These are phyloP conservation scores for Pseudopyricularia cyperi DNA, from an alignment of 2,329 filamentous ascomycete species.

Conservation along the genomic window DNA sequence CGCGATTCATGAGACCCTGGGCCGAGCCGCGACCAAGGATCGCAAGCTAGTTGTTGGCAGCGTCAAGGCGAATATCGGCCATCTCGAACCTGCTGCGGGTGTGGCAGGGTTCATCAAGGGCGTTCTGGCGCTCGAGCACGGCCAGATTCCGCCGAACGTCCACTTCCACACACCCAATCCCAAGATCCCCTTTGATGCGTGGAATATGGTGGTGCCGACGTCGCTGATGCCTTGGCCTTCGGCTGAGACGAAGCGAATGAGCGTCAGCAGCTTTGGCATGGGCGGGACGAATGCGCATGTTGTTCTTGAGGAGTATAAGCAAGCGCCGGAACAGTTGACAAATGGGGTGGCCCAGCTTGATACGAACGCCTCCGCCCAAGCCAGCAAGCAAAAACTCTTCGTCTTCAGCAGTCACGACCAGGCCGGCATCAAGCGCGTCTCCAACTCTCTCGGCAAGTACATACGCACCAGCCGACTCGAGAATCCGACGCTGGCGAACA, in stretches of 20 bases:
- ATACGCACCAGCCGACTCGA: background rate
- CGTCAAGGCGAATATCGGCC: slow-evolving; percentile 28
- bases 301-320: background rate
- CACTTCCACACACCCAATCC: slow-evolving; percentile 17
- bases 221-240: slow-evolving; percentile 13
- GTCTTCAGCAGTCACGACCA: slow-evolving; percentile 10
- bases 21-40: slow-evolving; percentile 8
- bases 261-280: slow-evolving; percentile 25
- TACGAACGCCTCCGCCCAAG: no score
- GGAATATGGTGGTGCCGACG: slow-evolving; percentile 13
- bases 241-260: slow-evolving; percentile 13
- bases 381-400: slow-evolving; percentile 3
- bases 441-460: slow-evolving; percentile 5
- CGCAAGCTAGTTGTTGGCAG: slow-evolving; percentile 20
- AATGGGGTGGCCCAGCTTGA: background rate
- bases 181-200: slow-evolving; percentile 12
- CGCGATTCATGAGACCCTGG: slow-evolving; percentile 23
- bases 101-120: slow-evolving; percentile 18
- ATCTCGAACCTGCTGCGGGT: slow-evolving; percentile 25
- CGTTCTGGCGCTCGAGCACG: slow-evolving; percentile 17
- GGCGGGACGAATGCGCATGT: slow-evolving; percentile 25
- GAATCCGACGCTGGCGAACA: background rate
- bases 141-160: slow-evolving; percentile 18
- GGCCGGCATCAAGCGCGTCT: slow-evolving; percentile 4
- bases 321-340: background rate